Conservation (phyloP, 2,329 filamentous ascomycete genomes). For the Thermomyces lanuginosus region DNA sequence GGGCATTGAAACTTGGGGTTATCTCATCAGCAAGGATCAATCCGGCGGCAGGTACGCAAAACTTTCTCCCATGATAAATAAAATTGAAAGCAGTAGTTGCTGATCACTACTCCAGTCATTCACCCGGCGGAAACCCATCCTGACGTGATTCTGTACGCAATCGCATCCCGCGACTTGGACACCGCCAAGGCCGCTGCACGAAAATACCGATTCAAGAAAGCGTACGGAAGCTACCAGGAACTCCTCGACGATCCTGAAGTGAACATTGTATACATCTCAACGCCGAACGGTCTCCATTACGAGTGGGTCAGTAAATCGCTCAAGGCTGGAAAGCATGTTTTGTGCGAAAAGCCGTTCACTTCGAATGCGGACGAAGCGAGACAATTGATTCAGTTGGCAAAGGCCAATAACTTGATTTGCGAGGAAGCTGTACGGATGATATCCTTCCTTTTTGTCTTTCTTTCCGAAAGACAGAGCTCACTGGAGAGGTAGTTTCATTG, state of each 20-base stretch:
- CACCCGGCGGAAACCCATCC: conserved; percentile 36
- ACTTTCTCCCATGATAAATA: neutral
- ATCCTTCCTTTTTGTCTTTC: neutral
- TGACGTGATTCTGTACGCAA: conserved; percentile 36
- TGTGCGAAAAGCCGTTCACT: conserved; percentile 38
- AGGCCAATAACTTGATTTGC: conserved; percentile 7
- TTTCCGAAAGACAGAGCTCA: neutral
- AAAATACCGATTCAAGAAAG: conserved; percentile 35
- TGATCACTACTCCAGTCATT: conserved; percentile 14
- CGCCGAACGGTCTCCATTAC: conserved; percentile 16
- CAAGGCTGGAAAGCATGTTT: conserved; percentile 36
- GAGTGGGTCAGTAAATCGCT: conserved; percentile 35
- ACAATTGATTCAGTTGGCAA: conserved; percentile 26
- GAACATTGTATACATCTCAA: conserved; percentile 16
- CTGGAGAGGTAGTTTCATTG: conserved; percentile 17
- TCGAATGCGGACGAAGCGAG: conserved; percentile 31
- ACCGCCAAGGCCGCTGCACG: conserved; percentile 34
- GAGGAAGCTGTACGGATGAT: conserved; percentile 6
- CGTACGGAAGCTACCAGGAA: conserved; percentile 13
- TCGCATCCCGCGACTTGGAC: conserved; percentile 35
- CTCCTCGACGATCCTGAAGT: conserved; percentile 11
- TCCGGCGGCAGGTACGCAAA: conserved; percentile 11
- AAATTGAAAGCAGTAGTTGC: neutral
- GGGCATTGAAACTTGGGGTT: conserved; percentile 12
- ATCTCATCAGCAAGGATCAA: conserved; percentile 12